These are phyloP conservation scores for Boletus sensibilis DNA, from an alignment of 768 basidiomycete species.

Conservation along the genomic window DNA sequence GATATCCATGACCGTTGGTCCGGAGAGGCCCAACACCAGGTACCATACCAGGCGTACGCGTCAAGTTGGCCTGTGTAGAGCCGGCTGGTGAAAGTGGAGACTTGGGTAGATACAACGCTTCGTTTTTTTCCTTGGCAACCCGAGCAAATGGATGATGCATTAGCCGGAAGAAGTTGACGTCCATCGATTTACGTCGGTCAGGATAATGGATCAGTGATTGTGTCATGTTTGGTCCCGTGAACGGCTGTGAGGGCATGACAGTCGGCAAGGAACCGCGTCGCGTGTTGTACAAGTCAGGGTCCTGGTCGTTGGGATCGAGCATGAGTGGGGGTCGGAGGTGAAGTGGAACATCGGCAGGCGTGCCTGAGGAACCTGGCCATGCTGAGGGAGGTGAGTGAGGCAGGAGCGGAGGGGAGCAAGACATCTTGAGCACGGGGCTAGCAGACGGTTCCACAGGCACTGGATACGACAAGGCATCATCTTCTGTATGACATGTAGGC, in stretches of 20 bases:
- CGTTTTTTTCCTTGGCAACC: constrained; percentile 35
- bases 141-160: constrained; percentile 45
- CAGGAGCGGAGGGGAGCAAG: constrained; percentile 20
- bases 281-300: constrained; percentile 35
- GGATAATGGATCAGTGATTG: constrained; percentile 34
- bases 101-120: constrained; percentile 33
- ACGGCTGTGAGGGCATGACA: constrained; percentile 31
- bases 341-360: constrained; percentile 20
- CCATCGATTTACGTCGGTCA: constrained; percentile 41
- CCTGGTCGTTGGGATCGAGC: constrained; percentile 22
- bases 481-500: constrained; percentile 31
- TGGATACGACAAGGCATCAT: constrained; percentile 5
- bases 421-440: constrained; percentile 23
- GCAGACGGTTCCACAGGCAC: constrained; percentile 3
- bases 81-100: constrained; percentile 35
- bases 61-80: constrained; percentile 33
- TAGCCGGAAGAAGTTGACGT: constrained; percentile 47
- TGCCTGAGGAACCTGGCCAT: constrained; percentile 39
- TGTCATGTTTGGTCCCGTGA: constrained; percentile 30
- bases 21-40: constrained; percentile 40
- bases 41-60: constrained; percentile 33
- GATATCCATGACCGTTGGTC: constrained; percentile 46
- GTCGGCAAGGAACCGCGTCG: constrained; percentile 59
- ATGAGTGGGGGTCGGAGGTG: constrained; percentile 24
- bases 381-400: constrained; percentile 4